Evolutionary conservation across 2,329 filamentous ascomycete genomes (phyloP), one percentile per base, ranked within the genome.

Genomic region (Penicillium sp.): DNA sequence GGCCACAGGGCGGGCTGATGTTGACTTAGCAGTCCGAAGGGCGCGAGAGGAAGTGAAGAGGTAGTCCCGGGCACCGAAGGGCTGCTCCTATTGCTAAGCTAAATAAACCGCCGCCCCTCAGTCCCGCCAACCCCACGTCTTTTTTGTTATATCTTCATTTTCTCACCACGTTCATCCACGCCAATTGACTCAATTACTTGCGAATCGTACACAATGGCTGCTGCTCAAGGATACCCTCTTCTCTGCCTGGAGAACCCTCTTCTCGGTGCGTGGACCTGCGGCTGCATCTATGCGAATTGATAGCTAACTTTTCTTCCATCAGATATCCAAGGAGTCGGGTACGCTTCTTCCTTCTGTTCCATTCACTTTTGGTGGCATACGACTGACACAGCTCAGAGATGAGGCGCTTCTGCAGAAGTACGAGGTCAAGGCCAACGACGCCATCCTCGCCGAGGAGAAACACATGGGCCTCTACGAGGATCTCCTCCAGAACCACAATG

Each of bases 181-280:
- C 51, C 52, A 49, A 55, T 51, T 28, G 26, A 35, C 28, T 35
- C 30, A 16, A 42, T 43, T 52, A 4, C 14, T 21, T 18, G 28
- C 26, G 28, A 50, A 28, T n/a, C 43, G 33, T 48, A n/a, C 28
- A 58, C 23, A 54, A 96, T 96, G 90, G 82, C 89, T 71, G 75
- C 86, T 66, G 72, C 76, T 66, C 88, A 91, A 78, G 87, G 91
- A 77, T 97, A 88, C 80, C 82, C 90, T 76, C 88, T 99, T 69
- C 83, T 97, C 71, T 94, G 89, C 77, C 79, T 99, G 69, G 94
- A 97, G 87, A 99, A 99, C 78, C 94, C 94, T 75, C 87, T 99
- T 68, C 89, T 99, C 68, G 93, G 89, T 92, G 79, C 66, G 82
- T 77, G 21, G 26, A 28, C 9, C 46, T 23, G 43, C 51, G 7